These are phyloP conservation scores for Larix kaempferi DNA, from an alignment of 75 land plant species.

Conservation along the genomic window DNA sequence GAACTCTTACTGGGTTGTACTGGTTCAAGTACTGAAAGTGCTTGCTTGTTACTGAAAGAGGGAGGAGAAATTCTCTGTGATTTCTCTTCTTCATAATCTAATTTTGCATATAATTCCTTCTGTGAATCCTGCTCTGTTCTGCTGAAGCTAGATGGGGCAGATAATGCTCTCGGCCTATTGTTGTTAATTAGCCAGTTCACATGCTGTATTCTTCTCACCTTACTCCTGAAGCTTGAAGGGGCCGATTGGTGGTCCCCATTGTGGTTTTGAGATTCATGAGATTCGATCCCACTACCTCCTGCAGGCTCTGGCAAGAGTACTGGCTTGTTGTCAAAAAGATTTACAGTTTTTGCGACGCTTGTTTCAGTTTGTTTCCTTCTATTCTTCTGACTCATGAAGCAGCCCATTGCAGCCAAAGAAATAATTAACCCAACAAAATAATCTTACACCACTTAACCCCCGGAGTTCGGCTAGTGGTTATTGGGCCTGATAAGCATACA, in stretches of 20 bases:
- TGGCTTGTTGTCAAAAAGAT: conserved; percentile 14
- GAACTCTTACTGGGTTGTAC: conserved; percentile 7
- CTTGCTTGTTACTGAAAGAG: not conserved
- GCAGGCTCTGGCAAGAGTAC: conserved; percentile 11
- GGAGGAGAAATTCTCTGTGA: conserved; percentile 11
- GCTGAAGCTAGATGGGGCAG: conserved; percentile 62
- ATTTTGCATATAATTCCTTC: conserved; percentile 10
- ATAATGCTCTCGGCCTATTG: conserved; percentile 42
- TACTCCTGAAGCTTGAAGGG: conserved; percentile 60
- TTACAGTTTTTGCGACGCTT: not conserved
- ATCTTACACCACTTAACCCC: not conserved
- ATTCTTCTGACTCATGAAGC: conserved; percentile 46
- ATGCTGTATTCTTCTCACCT: conserved; percentile 41
- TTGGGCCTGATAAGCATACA: not conserved
- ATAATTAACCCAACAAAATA: not conserved
- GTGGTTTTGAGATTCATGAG: conserved; percentile 7
- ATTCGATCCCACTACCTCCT: not conserved
- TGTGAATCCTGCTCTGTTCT: conserved; percentile 41
- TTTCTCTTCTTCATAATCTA: conserved; percentile 9
- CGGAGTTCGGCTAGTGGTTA: not conserved
- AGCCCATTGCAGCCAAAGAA: conserved; percentile 42
- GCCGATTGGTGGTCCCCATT: conserved; percentile 30
- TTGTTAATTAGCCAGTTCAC: conserved; percentile 15
- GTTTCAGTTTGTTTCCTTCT: conserved; percentile 46
- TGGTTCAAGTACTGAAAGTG: conserved; percentile 8